These are phyloP conservation scores for Huntiella omanensis DNA, from an alignment of 2,329 filamentous ascomycete species.

Conservation along the genomic window DNA sequence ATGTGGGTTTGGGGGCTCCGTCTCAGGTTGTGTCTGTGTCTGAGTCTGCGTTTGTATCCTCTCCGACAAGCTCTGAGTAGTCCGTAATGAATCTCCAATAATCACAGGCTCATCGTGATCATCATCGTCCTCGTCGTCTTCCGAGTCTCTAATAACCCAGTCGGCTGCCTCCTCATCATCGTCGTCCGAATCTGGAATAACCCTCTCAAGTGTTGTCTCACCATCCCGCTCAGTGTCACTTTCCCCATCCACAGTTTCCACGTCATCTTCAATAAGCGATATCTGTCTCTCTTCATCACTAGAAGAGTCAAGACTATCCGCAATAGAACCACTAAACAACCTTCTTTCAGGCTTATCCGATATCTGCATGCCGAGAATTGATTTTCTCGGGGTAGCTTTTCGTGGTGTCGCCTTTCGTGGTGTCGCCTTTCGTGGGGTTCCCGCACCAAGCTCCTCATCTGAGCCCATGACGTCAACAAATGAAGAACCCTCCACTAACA, in stretches of 20 bases:
- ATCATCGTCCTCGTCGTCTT: neutral
- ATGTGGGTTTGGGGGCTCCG: no score
- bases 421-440: neutral
- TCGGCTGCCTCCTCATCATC: conserved; percentile 1
- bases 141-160: conserved; percentile 1
- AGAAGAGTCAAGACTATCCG: neutral
- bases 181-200: conserved; percentile 11
- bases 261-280: conserved; percentile 3
- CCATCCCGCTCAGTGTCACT: conserved; percentile 5
- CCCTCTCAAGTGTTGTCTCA: conserved; percentile 7
- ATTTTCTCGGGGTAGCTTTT: no score
- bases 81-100: neutral
- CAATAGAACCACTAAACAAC: neutral
- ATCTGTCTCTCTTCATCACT: neutral
- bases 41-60: no score
- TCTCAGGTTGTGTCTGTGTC: no score
- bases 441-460: neutral
- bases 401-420: no score
- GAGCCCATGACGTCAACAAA: neutral
- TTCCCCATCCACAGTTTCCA: conserved; percentile 8
- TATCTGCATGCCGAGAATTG: no score
- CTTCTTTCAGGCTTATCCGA: no score
- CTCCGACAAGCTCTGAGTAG: no score
- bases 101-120: neutral
- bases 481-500: no score